Base-by-base conservation (phyloP, 345 rosid genomes). In the Clarkia xantiana region DNA sequence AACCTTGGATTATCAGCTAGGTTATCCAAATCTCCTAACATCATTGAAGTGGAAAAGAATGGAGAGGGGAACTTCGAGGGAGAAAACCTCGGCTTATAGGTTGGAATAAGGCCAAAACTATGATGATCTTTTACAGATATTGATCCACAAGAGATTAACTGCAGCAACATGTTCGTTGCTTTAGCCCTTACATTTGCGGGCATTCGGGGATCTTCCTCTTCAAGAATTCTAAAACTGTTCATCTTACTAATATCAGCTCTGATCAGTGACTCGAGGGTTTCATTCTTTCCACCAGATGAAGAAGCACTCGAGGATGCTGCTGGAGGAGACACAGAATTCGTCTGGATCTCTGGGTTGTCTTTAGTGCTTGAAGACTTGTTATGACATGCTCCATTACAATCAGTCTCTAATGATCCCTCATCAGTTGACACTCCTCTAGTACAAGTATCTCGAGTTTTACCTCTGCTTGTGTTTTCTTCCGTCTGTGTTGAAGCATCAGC, bases 401-500 rank as follows among this genome's bases (percentile, higher is more conserved):
- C 80, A 41, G 59, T 68, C 45, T 79, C 94, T 57, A 64, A 41
- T 1, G 73, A 65, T 10, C 67, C 72, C 52, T 80, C 95, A 52
- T 82, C 90, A 36, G 95, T 91, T 10, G 95, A 84, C 58, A 91
- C 86, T 52, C 98, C 96, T 71, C 98, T 76, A 7, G 84, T 75
- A 56, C 83, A 76, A 22, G 94, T 86, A 73, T 84, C 90, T 54
- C 58, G 29, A 4, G 71, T 44, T 60, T 64, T 75, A 52, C 65
- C 64, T 40, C 62, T 52, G 54, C 47, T 73, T 0, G 46, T 59
- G 55, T 63, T 75, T 69, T 84, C 94, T 60, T 86, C 95, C 0
- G 98, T 91, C 80, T 91, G 98, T 0, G 98, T 91, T 0, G 98
- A 84, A 40, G 98, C 96, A 78, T 86, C 76, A 0, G 87, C 81